These are phyloP conservation scores for Candida mesenterica DNA, from an alignment of 1,139 yeast species.

Conservation along the genomic window DNA sequence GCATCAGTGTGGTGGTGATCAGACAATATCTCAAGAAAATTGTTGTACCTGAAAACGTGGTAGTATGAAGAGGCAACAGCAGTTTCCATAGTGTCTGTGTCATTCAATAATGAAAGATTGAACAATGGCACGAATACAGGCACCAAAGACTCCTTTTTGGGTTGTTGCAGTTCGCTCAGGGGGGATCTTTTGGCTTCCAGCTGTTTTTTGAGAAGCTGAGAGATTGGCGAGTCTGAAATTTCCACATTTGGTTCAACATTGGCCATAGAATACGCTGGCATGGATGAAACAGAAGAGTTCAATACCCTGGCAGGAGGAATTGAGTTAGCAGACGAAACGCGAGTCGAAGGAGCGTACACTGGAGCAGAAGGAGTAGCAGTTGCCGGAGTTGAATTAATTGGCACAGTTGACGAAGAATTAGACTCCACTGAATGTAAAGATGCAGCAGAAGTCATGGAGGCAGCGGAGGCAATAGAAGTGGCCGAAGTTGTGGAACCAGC, in stretches of 20 bases:
- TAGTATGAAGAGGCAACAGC: slow-evolving; percentile 30
- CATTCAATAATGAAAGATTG: slow-evolving; percentile 28
- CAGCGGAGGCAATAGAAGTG: neutral
- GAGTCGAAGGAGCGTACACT: no score
- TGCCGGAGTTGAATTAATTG: no score
- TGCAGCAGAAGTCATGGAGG: neutral
- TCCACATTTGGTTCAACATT: neutral
- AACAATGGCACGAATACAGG: slow-evolving; percentile 23
- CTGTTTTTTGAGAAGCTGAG: slow-evolving; percentile 1
- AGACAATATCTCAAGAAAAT: slow-evolving; percentile 32
- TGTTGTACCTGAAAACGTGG: slow-evolving; percentile 34
- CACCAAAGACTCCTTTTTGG: slow-evolving; percentile 3
- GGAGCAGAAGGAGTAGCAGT: neutral
- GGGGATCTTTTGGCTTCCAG: neutral
- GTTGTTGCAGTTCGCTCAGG: neutral
- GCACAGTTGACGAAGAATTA: no score
- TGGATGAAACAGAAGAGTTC: neutral
- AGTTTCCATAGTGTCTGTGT: slow-evolving; percentile 21
- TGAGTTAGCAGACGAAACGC: neutral
- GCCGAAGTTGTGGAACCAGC: neutral
- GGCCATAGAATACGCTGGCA: no score
- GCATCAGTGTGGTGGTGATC: slow-evolving; percentile 40
- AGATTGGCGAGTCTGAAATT: neutral
- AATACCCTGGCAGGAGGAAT: neutral
- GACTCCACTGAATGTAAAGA: no score